Base-by-base conservation (phyloP, 2,329 filamentous ascomycete genomes). In the Trichoderma sp. region DNA sequence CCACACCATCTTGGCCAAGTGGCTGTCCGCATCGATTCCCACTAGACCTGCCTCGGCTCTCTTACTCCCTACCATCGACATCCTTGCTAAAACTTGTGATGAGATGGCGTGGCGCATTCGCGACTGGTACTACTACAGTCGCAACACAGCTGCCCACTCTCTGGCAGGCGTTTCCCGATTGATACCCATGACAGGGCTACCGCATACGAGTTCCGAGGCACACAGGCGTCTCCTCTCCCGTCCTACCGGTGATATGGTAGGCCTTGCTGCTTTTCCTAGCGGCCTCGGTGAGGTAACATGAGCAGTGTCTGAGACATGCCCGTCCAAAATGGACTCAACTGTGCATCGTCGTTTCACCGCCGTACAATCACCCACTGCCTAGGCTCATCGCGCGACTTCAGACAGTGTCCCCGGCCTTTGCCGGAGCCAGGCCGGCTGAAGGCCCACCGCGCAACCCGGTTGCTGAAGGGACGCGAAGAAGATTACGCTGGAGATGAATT, bases 101-200 rank as follows among this genome's bases (percentile, higher is more conserved):
- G 50, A 59, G 41, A 57, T 45, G 54, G 43, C 43, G 19, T 41
- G 30, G 30, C 5, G 24, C 34, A 6, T 28, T 39, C 17, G n/a
- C 2, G 10, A 24, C n/a, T n/a, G 34, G 59, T 62, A 61, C 24
- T 62, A 61, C 24, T 17, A 61, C 30, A 52, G 58, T 63, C 45
- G 41, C 64, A 66, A 24, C 34, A 45, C 64, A 66, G 59, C 59
- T 63, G 45, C 28, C 45, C 64, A 66, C 19, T 21, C 19, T 34
- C 10, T 58, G 30, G 34, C 48, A 48, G 26, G 59, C 64, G 54
- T 48, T 66, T 59, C 64, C 64, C 30, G 44, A 63, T 58, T 63
- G 7, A 63, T 50, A 15, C n/a, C 3, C 21, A 24, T 58, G 52
- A 17, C 58, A 63, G 47, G 64, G 60, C 48, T 63, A 39, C 54